Evolutionary conservation across 306 rosid genomes (phyloP).

Genomic region (Malus fusca): DNA sequence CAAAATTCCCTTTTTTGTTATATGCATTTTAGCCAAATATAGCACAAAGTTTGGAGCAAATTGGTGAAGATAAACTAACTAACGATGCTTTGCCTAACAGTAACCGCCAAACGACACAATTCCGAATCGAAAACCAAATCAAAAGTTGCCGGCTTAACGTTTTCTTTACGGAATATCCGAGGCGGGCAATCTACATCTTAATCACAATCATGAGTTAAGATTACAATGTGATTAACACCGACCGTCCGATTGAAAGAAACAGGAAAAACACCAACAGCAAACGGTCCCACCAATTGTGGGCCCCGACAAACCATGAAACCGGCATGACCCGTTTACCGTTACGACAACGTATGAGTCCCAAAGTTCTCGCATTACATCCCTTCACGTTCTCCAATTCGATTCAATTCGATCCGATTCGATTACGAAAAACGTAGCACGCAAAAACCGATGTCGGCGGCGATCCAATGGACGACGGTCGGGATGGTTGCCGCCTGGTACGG

Average conservation of each 20-base stretch:
- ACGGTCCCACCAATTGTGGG: background rate
- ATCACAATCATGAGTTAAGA: background rate
- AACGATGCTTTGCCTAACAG: background rate
- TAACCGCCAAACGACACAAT: background rate
- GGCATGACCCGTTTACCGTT: background rate
- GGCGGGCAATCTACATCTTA: background rate
- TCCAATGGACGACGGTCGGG: constrained; percentile 9
- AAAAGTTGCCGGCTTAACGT: background rate
- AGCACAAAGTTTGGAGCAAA: too few relatives aligned
- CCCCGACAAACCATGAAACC: background rate
- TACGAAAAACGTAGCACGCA: background rate
- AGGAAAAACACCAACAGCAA: background rate
- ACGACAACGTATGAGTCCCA: background rate
- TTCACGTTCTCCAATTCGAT: background rate
- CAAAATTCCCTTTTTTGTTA: too few relatives aligned
- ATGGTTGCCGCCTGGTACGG: constrained; percentile 19
- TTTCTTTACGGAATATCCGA: background rate
- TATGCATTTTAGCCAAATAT: background rate
- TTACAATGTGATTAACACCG: background rate
- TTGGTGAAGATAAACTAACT: background rate
- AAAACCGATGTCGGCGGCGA: background rate
- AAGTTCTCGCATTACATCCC: background rate
- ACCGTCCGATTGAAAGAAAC: background rate
- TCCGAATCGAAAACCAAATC: background rate
- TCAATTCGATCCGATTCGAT: background rate